These are phyloP conservation scores for Leccinum griseonigrum DNA, from an alignment of 1,284 basidiomycete species.

Conservation along the genomic window DNA sequence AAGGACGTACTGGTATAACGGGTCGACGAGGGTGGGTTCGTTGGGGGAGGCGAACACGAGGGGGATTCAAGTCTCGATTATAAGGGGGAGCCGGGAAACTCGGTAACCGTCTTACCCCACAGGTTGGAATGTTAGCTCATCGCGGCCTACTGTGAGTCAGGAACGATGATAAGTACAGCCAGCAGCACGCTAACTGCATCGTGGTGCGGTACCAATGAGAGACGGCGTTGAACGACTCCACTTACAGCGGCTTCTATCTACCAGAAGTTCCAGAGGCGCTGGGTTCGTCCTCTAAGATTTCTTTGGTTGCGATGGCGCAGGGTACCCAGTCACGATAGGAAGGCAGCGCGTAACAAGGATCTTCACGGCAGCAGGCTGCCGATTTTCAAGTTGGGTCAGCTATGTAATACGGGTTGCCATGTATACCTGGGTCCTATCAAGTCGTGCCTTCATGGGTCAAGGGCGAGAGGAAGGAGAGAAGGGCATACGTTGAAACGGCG, in stretches of 20 bases:
- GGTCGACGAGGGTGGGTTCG: neutral
- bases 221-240: conserved; percentile 7
- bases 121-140: neutral
- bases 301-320: conserved; percentile 1
- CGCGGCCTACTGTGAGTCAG: neutral
- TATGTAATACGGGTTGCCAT: neutral
- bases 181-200: neutral
- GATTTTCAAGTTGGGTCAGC: neutral
- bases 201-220: conserved; percentile 2
- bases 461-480: neutral
- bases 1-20: conserved; percentile 11
- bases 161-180: neutral
- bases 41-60: neutral
- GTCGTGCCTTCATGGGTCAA: neutral
- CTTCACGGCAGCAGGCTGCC: neutral
- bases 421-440: neutral
- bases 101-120: neutral
- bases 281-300: neutral
- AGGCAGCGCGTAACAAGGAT: neutral
- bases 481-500: neutral
- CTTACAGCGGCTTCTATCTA: neutral
- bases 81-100: conserved; percentile 6
- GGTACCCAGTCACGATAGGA: neutral
- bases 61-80: conserved; percentile 6
- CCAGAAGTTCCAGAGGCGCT: neutral